A percentile compares a stretch with the other conserved stretches of the same genome.
Conservation (phyloP, 495 filamentous ascomycete species). For the Emericellopsis terricola region DNA sequence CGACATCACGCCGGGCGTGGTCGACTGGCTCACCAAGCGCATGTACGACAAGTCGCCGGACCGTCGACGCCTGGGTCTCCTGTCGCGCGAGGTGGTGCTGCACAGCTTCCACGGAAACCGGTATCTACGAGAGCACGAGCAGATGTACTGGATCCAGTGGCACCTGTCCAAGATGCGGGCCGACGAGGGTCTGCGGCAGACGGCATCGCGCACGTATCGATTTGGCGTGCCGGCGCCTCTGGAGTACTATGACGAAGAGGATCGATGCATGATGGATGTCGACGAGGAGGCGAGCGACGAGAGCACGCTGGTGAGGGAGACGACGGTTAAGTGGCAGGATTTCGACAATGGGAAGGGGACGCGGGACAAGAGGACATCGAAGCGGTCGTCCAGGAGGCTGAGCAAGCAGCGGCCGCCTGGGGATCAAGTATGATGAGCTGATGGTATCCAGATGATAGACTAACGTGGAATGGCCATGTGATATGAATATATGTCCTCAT, state of each 20-base stretch:
- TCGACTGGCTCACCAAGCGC: constrained; percentile 31
- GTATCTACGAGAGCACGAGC: constrained; percentile 46
- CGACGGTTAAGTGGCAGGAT: neutral
- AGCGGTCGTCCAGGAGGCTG: too few relatives aligned
- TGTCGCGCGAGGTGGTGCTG: constrained; percentile 36
- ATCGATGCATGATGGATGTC: neutral
- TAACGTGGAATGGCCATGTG: too few relatives aligned
- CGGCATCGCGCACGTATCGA: neutral
- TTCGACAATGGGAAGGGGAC: neutral
- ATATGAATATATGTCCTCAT: too few relatives aligned
- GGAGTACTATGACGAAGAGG: neutral
- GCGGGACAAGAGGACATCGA: neutral
- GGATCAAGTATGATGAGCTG: too few relatives aligned
- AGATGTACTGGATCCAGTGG: constrained; percentile 37
- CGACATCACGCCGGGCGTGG: constrained; percentile 29
- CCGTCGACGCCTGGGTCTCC: constrained; percentile 39
- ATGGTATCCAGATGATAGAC: too few relatives aligned
- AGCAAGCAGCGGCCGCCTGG: too few relatives aligned
- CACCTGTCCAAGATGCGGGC: neutral
- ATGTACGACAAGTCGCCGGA: constrained; percentile 42
- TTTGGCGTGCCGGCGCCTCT: neutral
- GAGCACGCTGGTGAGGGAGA: neutral
- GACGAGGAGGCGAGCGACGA: neutral
- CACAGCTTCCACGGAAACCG: constrained; percentile 40
- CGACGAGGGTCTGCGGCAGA: neutral